phyloP scores from a whole-genome alignment of 768 basidiomycete species.

The Leccinum subgranulosum region DNA sequence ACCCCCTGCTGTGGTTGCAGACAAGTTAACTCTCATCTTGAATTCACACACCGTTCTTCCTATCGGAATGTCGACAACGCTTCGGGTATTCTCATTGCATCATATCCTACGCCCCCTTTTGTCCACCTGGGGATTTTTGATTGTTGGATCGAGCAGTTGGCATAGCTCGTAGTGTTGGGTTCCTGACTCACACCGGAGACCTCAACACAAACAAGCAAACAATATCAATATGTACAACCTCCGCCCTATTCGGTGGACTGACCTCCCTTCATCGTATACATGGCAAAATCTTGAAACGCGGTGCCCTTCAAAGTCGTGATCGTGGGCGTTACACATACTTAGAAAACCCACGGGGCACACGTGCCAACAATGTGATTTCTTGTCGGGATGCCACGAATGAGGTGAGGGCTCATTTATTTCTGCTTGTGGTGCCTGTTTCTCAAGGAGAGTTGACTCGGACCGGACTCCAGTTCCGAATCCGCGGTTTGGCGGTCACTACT shows the following conservation, averaged over 20 bases:
- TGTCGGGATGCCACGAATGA: slow-evolving; percentile 30
- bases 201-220: slow-evolving; percentile 25
- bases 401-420: slow-evolving; percentile 22
- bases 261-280: neutral
- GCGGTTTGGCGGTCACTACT: neutral
- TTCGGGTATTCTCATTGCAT: neutral
- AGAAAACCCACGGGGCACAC: slow-evolving; percentile 38
- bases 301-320: slow-evolving; percentile 39
- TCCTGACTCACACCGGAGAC: slow-evolving; percentile 8
- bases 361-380: slow-evolving; percentile 36
- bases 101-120: neutral
- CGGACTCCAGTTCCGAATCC: neutral
- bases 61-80: neutral
- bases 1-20: neutral
- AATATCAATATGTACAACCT: neutral
- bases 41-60: neutral
- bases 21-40: neutral
- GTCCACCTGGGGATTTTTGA: slow-evolving; percentile 28
- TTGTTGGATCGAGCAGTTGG: slow-evolving; percentile 20
- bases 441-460: neutral
- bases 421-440: neutral
- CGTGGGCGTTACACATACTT: slow-evolving; percentile 24
- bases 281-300: slow-evolving; percentile 29
- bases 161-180: slow-evolving; percentile 8
- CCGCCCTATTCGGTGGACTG: neutral